Percentiles rank a stretch among this genome's conserved stretches.
These are phyloP conservation scores for Cydonia oblonga DNA, from an alignment of 331 rosid genomes.

Conservation along the genomic window DNA sequence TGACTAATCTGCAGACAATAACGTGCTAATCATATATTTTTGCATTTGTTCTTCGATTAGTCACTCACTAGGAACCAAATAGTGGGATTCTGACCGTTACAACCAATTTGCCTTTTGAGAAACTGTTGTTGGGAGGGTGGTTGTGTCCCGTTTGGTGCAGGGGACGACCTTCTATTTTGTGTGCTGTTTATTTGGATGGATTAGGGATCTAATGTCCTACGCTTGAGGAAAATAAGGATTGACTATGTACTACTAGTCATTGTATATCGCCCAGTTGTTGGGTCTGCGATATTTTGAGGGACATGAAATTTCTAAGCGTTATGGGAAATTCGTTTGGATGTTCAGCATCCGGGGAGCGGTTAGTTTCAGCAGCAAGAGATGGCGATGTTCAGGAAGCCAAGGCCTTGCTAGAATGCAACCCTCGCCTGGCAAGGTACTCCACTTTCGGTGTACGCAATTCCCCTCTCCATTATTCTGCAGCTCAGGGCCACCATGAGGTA, in stretches of 20 bases:
- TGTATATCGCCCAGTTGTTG: neutral
- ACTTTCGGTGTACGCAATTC: conserved; percentile 96
- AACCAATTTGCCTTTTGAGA: conserved; percentile 32
- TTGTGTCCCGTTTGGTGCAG: conserved; percentile 36
- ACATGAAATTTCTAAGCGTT: conserved; percentile 41
- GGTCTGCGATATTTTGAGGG: conserved; percentile 13
- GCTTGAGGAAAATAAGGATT: conserved; percentile 1
- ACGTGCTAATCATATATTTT: neutral
- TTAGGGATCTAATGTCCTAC: conserved; percentile 17
- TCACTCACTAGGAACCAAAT: conserved; percentile 6
- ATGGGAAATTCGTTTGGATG: conserved; percentile 94
- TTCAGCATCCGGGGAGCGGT: conserved; percentile 93
- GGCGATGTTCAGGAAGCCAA: conserved; percentile 96
- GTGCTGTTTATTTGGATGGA: conserved; percentile 14
- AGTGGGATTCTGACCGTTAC: conserved; percentile 28
- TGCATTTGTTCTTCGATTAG: neutral
- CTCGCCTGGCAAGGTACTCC: conserved; percentile 84
- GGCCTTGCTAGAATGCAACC: conserved; percentile 84
- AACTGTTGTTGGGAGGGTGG: conserved; percentile 15
- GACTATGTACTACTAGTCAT: neutral
- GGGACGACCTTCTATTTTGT: neutral
- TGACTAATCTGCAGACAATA: conserved; percentile 13
- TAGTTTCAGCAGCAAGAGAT: conserved; percentile 97
- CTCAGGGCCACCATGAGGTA: conserved; percentile 99
- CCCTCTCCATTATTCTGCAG: conserved; percentile 92